A percentile compares a stretch with the other conserved stretches of the same genome.
These are phyloP conservation scores for Xerocomellus chrysenteron DNA, from an alignment of 768 basidiomycete species.

Conservation along the genomic window DNA sequence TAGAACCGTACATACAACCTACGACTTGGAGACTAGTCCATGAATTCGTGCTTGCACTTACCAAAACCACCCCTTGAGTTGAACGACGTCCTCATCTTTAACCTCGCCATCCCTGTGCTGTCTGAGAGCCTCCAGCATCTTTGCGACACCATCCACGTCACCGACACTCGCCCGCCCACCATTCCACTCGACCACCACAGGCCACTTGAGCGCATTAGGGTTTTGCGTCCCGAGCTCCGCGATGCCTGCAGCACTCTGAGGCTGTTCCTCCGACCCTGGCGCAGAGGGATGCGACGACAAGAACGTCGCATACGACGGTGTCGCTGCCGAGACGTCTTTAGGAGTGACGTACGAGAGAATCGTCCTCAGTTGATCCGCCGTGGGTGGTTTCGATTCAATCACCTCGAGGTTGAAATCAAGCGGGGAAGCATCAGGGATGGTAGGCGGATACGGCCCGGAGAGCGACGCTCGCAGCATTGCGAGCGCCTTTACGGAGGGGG, in stretches of 20 bases:
- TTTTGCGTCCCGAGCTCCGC: slow-evolving; percentile 51
- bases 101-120: slow-evolving; percentile 68
- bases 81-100: slow-evolving; percentile 38
- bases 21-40: neutral
- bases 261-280: slow-evolving; percentile 35
- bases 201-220: slow-evolving; percentile 69
- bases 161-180: slow-evolving; percentile 65
- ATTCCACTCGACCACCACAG: slow-evolving; percentile 77
- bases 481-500: slow-evolving; percentile 62
- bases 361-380: slow-evolving; percentile 62
- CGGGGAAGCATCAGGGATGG: slow-evolving; percentile 44
- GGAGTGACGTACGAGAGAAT: slow-evolving; percentile 58
- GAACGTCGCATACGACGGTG: slow-evolving; percentile 37
- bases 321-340: slow-evolving; percentile 31
- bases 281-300: slow-evolving; percentile 62
- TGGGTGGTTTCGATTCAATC: slow-evolving; percentile 62
- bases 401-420: slow-evolving; percentile 73
- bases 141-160: slow-evolving; percentile 65
- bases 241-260: slow-evolving; percentile 46
- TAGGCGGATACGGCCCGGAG: slow-evolving; percentile 60
- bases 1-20: neutral
- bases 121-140: slow-evolving; percentile 63
- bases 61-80: slow-evolving; percentile 58
- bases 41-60: slow-evolving; percentile 17
- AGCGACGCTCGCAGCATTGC: slow-evolving; percentile 57